phyloP scores from a whole-genome alignment of 1,284 basidiomycete species.

The Trametes hirsuta region DNA sequence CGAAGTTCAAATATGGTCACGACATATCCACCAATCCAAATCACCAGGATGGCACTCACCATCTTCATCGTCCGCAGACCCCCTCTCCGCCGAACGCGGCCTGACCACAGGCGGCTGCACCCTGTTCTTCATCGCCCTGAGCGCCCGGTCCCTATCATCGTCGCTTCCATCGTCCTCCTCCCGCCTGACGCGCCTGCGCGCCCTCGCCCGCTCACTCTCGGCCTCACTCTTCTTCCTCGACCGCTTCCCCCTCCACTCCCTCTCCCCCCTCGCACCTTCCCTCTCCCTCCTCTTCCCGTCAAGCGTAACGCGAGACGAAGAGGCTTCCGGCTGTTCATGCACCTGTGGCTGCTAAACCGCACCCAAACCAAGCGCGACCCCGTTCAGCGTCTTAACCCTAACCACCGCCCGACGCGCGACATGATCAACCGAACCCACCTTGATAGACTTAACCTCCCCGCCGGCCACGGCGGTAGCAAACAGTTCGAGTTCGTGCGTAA shows the following conservation, averaged over 20 bases:
- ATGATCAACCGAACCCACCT: slow-evolving; percentile 12
- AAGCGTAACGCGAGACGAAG: slow-evolving; percentile 32
- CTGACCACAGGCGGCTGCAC: slow-evolving; percentile 2
- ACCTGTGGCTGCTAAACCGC: slow-evolving; percentile 14
- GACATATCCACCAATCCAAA: background rate
- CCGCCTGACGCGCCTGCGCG: slow-evolving; percentile 13
- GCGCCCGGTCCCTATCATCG: slow-evolving; percentile 13
- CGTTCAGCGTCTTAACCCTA: slow-evolving; percentile 3
- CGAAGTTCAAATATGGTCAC: no score
- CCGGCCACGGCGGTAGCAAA: slow-evolving; percentile 71
- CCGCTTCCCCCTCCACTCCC: slow-evolving; percentile 23
- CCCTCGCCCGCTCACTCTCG: slow-evolving; percentile 16
- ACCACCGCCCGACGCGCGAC: background rate
- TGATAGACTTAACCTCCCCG: slow-evolving; percentile 13
- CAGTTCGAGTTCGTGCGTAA: slow-evolving; percentile 70
- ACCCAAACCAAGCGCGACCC: background rate
- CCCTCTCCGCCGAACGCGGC: slow-evolving; percentile 19
- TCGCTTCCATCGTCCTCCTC: slow-evolving; percentile 15
- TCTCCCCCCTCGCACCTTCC: slow-evolving; percentile 7
- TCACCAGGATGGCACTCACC: slow-evolving; percentile 10
- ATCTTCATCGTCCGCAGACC: slow-evolving; percentile 24
- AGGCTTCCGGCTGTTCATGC: slow-evolving; percentile 28
- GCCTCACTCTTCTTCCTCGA: slow-evolving; percentile 23
- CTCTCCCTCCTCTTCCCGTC: slow-evolving; percentile 22
- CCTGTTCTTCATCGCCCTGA: slow-evolving; percentile 17